Evolutionary conservation across 441 rosid genomes (phyloP).

Genomic region (Pelargonium cotyledonis): DNA sequence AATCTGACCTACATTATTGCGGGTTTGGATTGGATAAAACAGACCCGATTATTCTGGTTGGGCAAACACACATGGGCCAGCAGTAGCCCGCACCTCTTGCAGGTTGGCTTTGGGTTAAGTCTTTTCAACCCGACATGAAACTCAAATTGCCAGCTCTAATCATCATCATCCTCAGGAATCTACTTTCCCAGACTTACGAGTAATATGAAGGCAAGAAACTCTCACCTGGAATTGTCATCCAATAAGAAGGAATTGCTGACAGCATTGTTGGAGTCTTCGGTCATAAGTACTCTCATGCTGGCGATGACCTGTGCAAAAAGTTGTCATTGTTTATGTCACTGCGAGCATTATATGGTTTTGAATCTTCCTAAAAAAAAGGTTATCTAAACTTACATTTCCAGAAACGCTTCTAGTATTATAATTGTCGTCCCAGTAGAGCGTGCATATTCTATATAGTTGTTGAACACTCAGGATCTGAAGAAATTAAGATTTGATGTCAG

Average conservation of each 20-base stretch:
- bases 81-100: no score
- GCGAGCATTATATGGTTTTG: not conserved
- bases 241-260: conserved; percentile 82
- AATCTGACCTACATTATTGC: no score
- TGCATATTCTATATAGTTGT: conserved; percentile 94
- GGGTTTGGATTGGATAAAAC: no score
- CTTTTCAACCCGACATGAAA: no score
- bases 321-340: not conserved
- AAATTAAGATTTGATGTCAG: conserved; percentile 22
- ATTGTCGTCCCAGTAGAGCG: conserved; percentile 95
- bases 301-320: conserved; percentile 60
- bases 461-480: conserved; percentile 92
- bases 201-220: conserved; percentile 14
- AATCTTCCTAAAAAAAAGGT: conserved; percentile 1
- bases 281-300: conserved; percentile 94
- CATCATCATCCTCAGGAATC: no score
- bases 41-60: no score
- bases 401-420: conserved; percentile 97
- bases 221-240: conserved; percentile 92
- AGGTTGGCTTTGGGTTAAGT: no score
- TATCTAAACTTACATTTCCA: conserved; percentile 51
- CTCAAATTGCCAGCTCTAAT: no score
- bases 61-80: no score
- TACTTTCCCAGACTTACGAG: no score
- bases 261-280: conserved; percentile 86